A percentile compares a stretch with the other conserved stretches of the same genome.
phyloP scores from a whole-genome alignment of 805 yeast genomes.

The Ogataea zsoltii region DNA sequence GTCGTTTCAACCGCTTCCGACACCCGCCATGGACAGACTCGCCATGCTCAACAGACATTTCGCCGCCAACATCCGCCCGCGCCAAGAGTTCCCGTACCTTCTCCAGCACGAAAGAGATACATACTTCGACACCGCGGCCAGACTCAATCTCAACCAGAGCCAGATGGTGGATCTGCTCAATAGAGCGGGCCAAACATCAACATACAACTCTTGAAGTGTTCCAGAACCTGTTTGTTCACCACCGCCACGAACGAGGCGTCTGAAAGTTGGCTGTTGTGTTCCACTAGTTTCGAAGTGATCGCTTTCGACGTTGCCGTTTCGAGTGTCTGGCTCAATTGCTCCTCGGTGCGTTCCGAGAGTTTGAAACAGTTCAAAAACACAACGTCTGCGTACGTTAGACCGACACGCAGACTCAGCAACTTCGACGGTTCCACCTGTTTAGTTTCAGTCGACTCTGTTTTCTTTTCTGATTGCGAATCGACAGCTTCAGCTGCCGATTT shows the following conservation, averaged over 20 bases:
- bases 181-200: slow-evolving; percentile 24
- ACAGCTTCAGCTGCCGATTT: neutral
- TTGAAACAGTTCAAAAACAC: slow-evolving; percentile 21
- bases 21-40: slow-evolving; percentile 16
- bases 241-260: slow-evolving; percentile 5
- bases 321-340: slow-evolving; percentile 2
- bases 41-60: slow-evolving; percentile 25
- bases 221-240: slow-evolving; percentile 17
- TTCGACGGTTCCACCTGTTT: no score
- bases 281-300: slow-evolving; percentile 3
- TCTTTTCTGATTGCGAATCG: no score
- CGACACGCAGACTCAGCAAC: neutral
- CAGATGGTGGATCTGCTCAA: slow-evolving; percentile 22
- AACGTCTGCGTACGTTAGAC: slow-evolving; percentile 21
- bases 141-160: slow-evolving; percentile 8
- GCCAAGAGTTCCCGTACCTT: slow-evolving; percentile 25
- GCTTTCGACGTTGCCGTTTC: neutral
- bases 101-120: slow-evolving; percentile 18
- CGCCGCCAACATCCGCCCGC: slow-evolving; percentile 4
- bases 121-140: slow-evolving; percentile 16
- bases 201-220: slow-evolving; percentile 19
- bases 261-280: slow-evolving; percentile 8
- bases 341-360: slow-evolving; percentile 8
- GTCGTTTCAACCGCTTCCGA: neutral
- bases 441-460: no score